A percentile compares a stretch with the other conserved stretches of the same genome.
Conservation (phyloP, 2,329 filamentous ascomycete genomes). For the Pyricularia grisea region DNA sequence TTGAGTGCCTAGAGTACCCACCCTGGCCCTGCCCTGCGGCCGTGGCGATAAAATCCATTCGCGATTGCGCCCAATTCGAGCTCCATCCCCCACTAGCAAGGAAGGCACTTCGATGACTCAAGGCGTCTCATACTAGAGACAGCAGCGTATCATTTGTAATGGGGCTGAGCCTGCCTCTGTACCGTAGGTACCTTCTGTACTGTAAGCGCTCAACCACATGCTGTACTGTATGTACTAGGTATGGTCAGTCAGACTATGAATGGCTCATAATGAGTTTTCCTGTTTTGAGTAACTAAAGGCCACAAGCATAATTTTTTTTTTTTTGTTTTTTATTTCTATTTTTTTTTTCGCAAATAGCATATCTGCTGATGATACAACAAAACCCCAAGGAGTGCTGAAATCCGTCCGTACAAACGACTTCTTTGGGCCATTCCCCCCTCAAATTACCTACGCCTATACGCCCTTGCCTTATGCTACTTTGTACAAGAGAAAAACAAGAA, state of each 20-base stretch:
- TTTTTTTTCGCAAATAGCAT: background rate
- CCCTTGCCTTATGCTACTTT: background rate
- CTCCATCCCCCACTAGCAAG: background rate
- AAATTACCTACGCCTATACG: background rate
- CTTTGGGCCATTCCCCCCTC: background rate
- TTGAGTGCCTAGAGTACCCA: background rate
- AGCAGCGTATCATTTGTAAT: background rate
- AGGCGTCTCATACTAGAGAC: background rate
- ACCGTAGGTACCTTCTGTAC: no score
- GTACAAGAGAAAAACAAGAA: background rate
- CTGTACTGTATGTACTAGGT: background rate
- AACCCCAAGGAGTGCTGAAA: background rate
- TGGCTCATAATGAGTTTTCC: conserved; percentile 1
- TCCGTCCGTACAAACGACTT: background rate
- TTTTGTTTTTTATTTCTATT: no score
- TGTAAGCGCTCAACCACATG: no score
- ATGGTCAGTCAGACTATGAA: background rate
- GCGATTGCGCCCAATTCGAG: background rate
- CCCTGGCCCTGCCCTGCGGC: background rate
- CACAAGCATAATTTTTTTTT: background rate
- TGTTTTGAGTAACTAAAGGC: background rate
- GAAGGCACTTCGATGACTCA: background rate
- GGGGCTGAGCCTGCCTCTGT: background rate
- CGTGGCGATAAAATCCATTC: no score
- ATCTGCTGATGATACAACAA: background rate